Evolutionary conservation across 176 grass and related monocot genomes (phyloP).

Genomic region (Pontederia crassipes): DNA sequence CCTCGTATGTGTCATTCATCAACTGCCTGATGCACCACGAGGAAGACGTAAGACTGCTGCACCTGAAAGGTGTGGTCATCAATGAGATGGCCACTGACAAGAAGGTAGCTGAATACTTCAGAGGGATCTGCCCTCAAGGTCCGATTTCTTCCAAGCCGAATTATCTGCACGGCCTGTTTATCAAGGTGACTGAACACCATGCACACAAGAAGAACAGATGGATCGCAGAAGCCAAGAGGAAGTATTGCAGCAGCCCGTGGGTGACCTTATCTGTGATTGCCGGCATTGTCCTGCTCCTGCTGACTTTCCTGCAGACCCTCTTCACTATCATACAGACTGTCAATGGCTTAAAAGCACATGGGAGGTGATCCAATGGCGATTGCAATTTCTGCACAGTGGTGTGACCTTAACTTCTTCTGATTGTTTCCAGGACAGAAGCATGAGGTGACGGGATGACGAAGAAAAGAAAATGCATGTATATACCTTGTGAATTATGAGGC

Average conservation of each 20-base stretch:
- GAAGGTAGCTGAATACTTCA: constrained; percentile 14
- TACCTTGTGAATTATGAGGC: no score
- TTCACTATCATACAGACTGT: constrained; percentile 11
- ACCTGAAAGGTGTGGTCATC: constrained; percentile 5
- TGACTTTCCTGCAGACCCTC: constrained; percentile 7
- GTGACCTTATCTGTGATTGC: constrained; percentile 9
- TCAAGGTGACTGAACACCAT: constrained; percentile 10
- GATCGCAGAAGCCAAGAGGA: constrained; percentile 13
- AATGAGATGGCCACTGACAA: constrained; percentile 11
- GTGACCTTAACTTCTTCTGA: no score
- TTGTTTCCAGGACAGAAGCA: no score
- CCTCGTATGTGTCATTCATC: constrained; percentile 9
- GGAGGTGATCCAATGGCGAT: background rate
- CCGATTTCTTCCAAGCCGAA: background rate
- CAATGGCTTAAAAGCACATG: background rate
- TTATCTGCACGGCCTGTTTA: constrained; percentile 6
- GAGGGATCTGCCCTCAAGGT: background rate
- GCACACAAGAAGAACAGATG: constrained; percentile 9
- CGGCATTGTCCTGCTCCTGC: background rate
- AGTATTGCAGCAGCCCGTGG: constrained; percentile 10
- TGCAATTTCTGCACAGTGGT: no score
- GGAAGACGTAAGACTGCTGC: constrained; percentile 12
- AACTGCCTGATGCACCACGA: constrained; percentile 11
- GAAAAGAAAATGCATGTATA: no score
- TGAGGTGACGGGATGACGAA: no score